These are phyloP conservation scores for Fistulina hepatica DNA, from an alignment of 1,284 basidiomycete genomes.

Conservation along the genomic window DNA sequence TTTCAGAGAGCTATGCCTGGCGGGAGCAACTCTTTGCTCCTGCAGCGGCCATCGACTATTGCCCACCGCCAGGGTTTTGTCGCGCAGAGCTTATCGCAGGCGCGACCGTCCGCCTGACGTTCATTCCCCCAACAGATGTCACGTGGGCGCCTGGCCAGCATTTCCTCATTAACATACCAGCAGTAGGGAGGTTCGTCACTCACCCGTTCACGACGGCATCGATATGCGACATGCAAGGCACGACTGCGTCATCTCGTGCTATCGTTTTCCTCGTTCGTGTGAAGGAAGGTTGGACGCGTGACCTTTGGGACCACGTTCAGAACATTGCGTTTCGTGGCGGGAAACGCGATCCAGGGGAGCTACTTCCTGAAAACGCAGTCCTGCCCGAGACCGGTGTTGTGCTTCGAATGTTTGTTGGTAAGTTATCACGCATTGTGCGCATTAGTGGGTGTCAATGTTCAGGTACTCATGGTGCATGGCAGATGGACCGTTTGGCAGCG, in stretches of 20 bases:
- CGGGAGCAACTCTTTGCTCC: no score
- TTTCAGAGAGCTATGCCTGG: no score
- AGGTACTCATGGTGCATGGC: constrained; percentile 54
- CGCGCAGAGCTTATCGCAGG: constrained; percentile 74
- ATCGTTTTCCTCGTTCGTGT: constrained; percentile 71
- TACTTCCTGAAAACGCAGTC: no score
- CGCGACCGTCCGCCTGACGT: constrained; percentile 62
- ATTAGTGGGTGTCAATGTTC: constrained; percentile 33
- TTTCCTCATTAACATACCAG: constrained; percentile 65
- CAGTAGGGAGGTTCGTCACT: constrained; percentile 53
- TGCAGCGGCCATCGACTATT: constrained; percentile 24
- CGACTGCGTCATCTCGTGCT: constrained; percentile 36
- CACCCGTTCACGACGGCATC: constrained; percentile 80
- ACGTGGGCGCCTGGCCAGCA: constrained; percentile 75
- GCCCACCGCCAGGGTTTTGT: constrained; percentile 58
- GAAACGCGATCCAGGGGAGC: constrained; percentile 25
- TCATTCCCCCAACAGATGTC: constrained; percentile 50
- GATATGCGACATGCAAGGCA: constrained; percentile 45
- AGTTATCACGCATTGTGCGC: no score
- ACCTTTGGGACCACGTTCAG: constrained; percentile 55
- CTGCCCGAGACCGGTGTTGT: no score
- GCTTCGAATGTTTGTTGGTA: no score
- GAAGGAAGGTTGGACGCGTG: constrained; percentile 64
- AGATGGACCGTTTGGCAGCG: constrained; percentile 75
- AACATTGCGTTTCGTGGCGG: constrained; percentile 23